phyloP scores from a whole-genome alignment of 1,284 basidiomycete species.

The Macrocystidia cucumis region DNA sequence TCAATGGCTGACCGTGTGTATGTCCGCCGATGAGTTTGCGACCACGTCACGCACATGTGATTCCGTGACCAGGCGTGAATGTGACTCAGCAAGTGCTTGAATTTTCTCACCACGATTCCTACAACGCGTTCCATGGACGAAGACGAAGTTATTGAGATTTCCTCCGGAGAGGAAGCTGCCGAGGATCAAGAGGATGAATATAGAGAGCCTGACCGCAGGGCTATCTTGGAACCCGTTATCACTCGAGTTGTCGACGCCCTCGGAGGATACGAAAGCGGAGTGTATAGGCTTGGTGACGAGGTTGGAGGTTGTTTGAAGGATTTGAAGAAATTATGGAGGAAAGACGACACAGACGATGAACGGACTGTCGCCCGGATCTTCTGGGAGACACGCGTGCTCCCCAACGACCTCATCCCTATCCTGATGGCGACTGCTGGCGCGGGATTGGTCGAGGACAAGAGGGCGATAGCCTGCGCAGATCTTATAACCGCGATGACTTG shows the following conservation, averaged over 20 bases:
- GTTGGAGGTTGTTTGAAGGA: constrained; percentile 84
- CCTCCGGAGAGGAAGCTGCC: constrained; percentile 17
- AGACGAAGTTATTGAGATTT: constrained; percentile 24
- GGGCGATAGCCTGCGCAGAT: constrained; percentile 82
- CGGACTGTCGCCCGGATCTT: constrained; percentile 90
- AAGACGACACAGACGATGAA: constrained; percentile 93
- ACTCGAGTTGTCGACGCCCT: constrained; percentile 69
- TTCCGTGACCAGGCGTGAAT: no score
- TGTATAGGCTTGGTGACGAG: constrained; percentile 81
- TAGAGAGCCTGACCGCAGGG: constrained; percentile 29
- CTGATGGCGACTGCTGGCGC: constrained; percentile 73
- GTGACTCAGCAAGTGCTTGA: no score
- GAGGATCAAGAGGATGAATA: constrained; percentile 16
- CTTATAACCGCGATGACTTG: constrained; percentile 93
- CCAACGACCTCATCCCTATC: constrained; percentile 83
- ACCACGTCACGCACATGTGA: no score
- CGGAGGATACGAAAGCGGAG: constrained; percentile 60
- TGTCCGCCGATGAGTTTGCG: no score
- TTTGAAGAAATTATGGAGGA: constrained; percentile 89
- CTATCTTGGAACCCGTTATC: constrained; percentile 58
- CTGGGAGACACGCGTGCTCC: constrained; percentile 74
- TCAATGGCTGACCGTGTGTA: no score
- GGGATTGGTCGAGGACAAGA: constrained; percentile 74
- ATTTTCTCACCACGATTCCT: no score
- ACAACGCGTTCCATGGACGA: constrained; percentile 17